A percentile compares a stretch with the other conserved stretches of the same genome.
phyloP scores from a whole-genome alignment of 495 filamentous ascomycete species.

The Penicillium bovifimosum region DNA sequence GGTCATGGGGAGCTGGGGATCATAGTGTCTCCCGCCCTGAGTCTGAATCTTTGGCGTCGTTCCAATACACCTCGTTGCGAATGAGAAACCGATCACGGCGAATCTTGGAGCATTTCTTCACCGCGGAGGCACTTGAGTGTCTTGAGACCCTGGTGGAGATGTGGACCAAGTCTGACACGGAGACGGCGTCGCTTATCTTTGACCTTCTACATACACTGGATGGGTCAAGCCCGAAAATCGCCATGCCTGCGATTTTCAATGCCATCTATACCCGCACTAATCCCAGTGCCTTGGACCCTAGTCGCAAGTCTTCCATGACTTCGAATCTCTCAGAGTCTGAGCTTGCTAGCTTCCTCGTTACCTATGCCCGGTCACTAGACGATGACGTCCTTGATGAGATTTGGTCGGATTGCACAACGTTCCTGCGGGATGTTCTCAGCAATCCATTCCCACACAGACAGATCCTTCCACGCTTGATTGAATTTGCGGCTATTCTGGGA shows the following conservation, averaged over 20 bases:
- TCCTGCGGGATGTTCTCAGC: constrained; percentile 80
- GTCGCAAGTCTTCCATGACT: constrained; percentile 79
- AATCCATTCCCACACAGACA: constrained; percentile 95
- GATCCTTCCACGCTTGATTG: constrained; percentile 77
- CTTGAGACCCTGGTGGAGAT: constrained; percentile 82
- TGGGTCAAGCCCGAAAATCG: constrained; percentile 84
- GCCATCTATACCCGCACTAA: constrained; percentile 93
- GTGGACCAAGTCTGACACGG: constrained; percentile 54
- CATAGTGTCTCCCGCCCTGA: constrained; percentile 54
- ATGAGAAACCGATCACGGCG: constrained; percentile 85
- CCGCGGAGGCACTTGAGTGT: constrained; percentile 90
- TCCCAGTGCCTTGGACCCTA: constrained; percentile 69
- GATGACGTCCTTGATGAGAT: constrained; percentile 99
- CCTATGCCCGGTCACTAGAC: constrained; percentile 83
- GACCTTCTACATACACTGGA: constrained; percentile 86
- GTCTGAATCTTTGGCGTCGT: constrained; percentile 68
- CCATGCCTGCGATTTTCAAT: constrained; percentile 95
- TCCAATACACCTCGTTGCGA: constrained; percentile 79
- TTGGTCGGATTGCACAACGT: constrained; percentile 90
- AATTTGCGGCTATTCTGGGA: constrained; percentile 83
- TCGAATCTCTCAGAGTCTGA: constrained; percentile 76
- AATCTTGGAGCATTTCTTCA: constrained; percentile 87
- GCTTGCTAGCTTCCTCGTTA: constrained; percentile 79
- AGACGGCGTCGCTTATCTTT: constrained; percentile 55
- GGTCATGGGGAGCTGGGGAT: constrained; percentile 81